A percentile compares a stretch with the other conserved stretches of the same genome.
phyloP scores from a whole-genome alignment of 768 basidiomycete species.

The Tylopilus plumbeoviolaceoides region DNA sequence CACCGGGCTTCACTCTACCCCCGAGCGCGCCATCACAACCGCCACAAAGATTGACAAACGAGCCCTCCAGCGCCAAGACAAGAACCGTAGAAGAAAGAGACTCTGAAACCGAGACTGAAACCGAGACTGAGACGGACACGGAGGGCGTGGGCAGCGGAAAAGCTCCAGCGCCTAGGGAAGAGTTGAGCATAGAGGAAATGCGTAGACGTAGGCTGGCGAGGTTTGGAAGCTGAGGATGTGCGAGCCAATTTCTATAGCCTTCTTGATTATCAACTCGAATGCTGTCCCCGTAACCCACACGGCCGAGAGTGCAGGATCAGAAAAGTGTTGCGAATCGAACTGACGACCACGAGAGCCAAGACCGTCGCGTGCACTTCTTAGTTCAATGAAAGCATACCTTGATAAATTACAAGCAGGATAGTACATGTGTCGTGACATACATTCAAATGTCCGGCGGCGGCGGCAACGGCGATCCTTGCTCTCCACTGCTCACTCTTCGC shows the following conservation, averaged over 20 bases:
- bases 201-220: constrained; percentile 58
- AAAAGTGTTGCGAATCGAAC: no score
- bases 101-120: constrained; percentile 32
- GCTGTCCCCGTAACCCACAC: background rate
- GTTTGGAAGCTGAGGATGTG: constrained; percentile 47
- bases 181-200: constrained; percentile 61
- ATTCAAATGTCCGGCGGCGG: constrained; percentile 8
- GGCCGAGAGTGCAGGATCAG: background rate
- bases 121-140: constrained; percentile 34
- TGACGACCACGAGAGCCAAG: background rate
- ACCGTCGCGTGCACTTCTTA: background rate
- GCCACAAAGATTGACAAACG: constrained; percentile 16
- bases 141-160: constrained; percentile 7
- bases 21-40: constrained; percentile 7
- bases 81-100: constrained; percentile 10
- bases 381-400: background rate
- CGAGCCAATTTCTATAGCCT: background rate
- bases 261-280: background rate
- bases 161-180: constrained; percentile 25
- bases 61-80: background rate
- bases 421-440: background rate
- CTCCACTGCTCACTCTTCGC: constrained; percentile 34
- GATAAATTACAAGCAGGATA: background rate
- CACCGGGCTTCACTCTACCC: constrained; percentile 46
- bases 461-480: constrained; percentile 23